Evolutionary conservation across 768 basidiomycete genomes (phyloP).

Genomic region (Crassisporium funariophilum): DNA sequence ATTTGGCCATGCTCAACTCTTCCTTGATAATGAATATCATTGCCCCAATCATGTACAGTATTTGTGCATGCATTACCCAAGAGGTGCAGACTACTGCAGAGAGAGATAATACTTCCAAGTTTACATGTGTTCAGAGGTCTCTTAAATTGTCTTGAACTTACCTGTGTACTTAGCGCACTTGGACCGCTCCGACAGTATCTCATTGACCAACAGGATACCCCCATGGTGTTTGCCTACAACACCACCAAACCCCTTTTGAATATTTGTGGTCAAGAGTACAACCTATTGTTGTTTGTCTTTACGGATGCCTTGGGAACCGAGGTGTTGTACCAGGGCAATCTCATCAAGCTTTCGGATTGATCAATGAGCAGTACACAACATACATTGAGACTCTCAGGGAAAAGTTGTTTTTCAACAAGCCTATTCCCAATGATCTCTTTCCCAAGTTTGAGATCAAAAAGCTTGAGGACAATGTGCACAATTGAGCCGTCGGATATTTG

Average conservation of each 20-base stretch:
- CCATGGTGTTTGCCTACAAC: constrained; percentile 5
- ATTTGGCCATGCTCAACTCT: neutral
- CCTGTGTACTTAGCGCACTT: neutral
- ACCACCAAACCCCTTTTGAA: neutral
- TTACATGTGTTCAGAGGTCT: neutral
- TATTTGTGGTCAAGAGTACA: constrained; percentile 1
- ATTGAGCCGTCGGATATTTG: neutral
- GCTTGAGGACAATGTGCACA: neutral
- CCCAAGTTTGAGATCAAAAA: neutral
- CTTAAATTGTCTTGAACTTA: neutral
- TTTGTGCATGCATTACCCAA: neutral
- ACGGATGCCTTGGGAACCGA: constrained; percentile 1
- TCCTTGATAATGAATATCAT: neutral
- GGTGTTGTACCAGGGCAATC: constrained; percentile 1
- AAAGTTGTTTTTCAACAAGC: neutral
- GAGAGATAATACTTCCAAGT: neutral
- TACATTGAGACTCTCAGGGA: neutral
- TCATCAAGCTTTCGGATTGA: neutral
- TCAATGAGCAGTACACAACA: neutral
- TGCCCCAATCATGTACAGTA: constrained; percentile 4
- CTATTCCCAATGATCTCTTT: neutral
- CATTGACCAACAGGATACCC: neutral
- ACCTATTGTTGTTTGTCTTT: neutral
- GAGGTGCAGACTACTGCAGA: neutral
- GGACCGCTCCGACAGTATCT: constrained; percentile 1